Conservation (phyloP, 106 monocot genomes). For the Apostasia ramifera region DNA sequence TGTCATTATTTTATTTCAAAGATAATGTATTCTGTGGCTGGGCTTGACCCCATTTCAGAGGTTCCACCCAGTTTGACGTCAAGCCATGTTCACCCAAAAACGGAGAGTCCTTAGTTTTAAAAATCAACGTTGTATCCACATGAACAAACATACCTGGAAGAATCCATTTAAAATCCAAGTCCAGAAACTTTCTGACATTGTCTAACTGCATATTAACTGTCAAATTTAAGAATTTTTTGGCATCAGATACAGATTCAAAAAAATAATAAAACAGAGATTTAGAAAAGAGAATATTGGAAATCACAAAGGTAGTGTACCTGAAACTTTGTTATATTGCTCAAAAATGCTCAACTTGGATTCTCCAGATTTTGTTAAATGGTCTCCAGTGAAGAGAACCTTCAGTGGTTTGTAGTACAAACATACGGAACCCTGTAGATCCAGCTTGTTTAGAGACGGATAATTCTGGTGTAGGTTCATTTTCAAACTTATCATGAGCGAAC, state of each 20-base stretch:
- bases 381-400: conserved; percentile 78
- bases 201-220: conserved; percentile 63
- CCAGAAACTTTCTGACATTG: conserved; percentile 51
- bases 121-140: background rate
- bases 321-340: conserved; percentile 49
- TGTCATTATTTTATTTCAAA: background rate
- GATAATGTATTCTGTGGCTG: background rate
- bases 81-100: no score
- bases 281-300: background rate
- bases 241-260: background rate
- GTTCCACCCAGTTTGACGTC: no score
- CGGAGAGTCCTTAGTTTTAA: no score
- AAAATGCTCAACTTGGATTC: conserved; percentile 34
- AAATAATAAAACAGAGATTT: background rate
- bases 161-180: conserved; percentile 70
- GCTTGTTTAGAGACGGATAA: background rate
- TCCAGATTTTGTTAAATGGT: conserved; percentile 53
- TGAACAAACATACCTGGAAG: conserved; percentile 60
- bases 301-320: conserved; percentile 35
- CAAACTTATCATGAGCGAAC: no score
- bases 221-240: background rate
- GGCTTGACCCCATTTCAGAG: no score
- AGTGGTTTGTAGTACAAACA: conserved; percentile 75
- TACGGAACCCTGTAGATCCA: conserved; percentile 64
- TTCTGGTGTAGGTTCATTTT: no score